Base-by-base conservation (phyloP, 2,329 filamentous ascomycete genomes). In the Ophiostoma sp. region DNA sequence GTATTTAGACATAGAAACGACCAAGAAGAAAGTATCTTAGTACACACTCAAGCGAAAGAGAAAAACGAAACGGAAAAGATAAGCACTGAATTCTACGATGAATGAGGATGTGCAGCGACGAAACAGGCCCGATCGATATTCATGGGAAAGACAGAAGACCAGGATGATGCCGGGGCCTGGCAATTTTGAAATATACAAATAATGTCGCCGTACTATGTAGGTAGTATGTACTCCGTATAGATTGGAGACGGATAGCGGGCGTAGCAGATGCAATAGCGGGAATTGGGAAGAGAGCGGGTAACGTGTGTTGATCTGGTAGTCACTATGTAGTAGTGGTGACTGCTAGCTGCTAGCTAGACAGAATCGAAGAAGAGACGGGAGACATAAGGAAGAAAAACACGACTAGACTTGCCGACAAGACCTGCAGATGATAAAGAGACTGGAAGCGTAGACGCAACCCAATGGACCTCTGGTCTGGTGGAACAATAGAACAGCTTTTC, bases 101-200 rank as follows among this genome's bases (percentile, higher is more conserved):
- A 71, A 71, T 71, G 70, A 71, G 60, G 67, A 71, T 71, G 69
- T 66, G 69, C 69, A 68, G 52, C 27, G 44, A 60, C 44, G 27
- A 68, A 68, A 71, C 67, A 41, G 41, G 23, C 52, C 52, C 52
- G 44, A 57, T 57, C 52, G 11, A 27, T 48, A n/a, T 48, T n/a
- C 44, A 48, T 48, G 44, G 44, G 17, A n/a, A 27, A 27, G 52
- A 57, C 39, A 57, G 13, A 27, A 23, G n/a, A 57, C 52, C 11
- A 57, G 52, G 52, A 27, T 57, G 52, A 57, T 31, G 52, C 52
- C 15, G 52, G 44, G 44, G 52, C 23, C 5, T 57, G 52, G 52
- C 27, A 57, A 27, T 57, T 27, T 5, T 20, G 2, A 57, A 57
- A 57, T 57, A 48, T 1, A 11, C 27, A 31, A 31, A 31, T 31